Evolutionary conservation across 352 stramenopile species (phyloP).

Genomic region (Phytophthora palmivora): DNA sequence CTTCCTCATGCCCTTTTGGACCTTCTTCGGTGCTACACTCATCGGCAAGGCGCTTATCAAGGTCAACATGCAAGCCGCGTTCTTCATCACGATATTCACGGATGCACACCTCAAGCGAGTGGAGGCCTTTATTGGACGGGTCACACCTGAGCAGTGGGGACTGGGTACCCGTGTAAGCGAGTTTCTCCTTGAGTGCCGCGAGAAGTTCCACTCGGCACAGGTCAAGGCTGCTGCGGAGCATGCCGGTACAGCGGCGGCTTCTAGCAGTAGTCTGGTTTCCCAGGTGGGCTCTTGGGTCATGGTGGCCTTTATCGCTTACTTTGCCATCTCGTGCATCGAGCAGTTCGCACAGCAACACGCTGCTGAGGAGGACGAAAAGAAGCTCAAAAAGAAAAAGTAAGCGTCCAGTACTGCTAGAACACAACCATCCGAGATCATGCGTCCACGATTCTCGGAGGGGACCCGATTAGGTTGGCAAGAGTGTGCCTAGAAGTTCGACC

Average conservation of each 20-base stretch:
- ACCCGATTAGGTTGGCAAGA: constrained; percentile 11
- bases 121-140: constrained; percentile 81
- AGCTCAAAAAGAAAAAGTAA: constrained; percentile 82
- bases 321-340: constrained; percentile 91
- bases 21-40: constrained; percentile 94
- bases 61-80: constrained; percentile 90
- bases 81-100: constrained; percentile 93
- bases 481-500: constrained; percentile 3
- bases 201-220: constrained; percentile 88
- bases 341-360: constrained; percentile 92
- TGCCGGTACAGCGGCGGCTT: constrained; percentile 43
- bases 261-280: constrained; percentile 76
- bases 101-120: constrained; percentile 86
- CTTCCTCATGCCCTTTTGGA: constrained; percentile 96
- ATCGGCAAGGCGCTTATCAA: constrained; percentile 95
- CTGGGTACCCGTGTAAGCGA: constrained; percentile 85
- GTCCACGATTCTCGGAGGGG: constrained; percentile 2
- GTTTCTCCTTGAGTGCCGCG: constrained; percentile 85
- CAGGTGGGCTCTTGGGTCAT: constrained; percentile 84
- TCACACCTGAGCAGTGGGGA: constrained; percentile 77
- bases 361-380: constrained; percentile 88
- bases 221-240: constrained; percentile 66
- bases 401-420: constrained; percentile 5
- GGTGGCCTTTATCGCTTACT: constrained; percentile 90
- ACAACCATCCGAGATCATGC: constrained; percentile 4